These are phyloP conservation scores for Venturia nashicola DNA, from an alignment of 2,329 filamentous ascomycete species.

Conservation along the genomic window DNA sequence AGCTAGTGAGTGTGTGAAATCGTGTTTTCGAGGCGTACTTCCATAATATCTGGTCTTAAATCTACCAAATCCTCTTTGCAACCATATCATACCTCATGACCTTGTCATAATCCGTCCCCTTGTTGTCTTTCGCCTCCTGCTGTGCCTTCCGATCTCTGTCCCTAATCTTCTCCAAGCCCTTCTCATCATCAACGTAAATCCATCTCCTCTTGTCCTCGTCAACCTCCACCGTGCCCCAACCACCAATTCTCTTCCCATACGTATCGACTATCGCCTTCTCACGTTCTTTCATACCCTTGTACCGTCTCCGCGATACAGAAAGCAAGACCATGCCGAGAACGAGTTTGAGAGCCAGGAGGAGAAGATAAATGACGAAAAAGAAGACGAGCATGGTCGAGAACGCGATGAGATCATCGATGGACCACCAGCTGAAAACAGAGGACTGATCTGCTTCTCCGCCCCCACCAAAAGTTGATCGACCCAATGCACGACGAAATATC, in stretches of 20 bases:
- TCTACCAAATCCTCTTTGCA: constrained; percentile 88
- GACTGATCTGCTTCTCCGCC: constrained; percentile 12
- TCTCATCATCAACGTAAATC: constrained; percentile 77
- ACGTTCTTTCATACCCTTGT: constrained; percentile 64
- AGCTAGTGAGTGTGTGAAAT: too few relatives aligned
- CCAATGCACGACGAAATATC: constrained; percentile 64
- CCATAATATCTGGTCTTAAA: too few relatives aligned
- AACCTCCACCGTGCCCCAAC: constrained; percentile 76
- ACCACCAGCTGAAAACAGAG: constrained; percentile 29
- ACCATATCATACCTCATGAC: constrained; percentile 86
- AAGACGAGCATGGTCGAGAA: constrained; percentile 73
- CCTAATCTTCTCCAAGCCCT: constrained; percentile 49
- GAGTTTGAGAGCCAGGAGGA: constrained; percentile 44
- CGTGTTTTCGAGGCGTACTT: too few relatives aligned
- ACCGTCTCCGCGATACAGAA: constrained; percentile 65
- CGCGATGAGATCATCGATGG: constrained; percentile 62
- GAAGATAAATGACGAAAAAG: constrained; percentile 65
- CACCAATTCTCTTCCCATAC: constrained; percentile 19
- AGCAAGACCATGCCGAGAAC: constrained; percentile 80
- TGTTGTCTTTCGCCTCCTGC: constrained; percentile 20
- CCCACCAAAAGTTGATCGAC: constrained; percentile 55
- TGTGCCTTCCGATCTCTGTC: constrained; percentile 50
- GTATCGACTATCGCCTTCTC: constrained; percentile 32
- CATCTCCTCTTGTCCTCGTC: constrained; percentile 74
- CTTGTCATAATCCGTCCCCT: constrained; percentile 43